Conservation (phyloP, 768 basidiomycete species). For the Leccinum imitatum region DNA sequence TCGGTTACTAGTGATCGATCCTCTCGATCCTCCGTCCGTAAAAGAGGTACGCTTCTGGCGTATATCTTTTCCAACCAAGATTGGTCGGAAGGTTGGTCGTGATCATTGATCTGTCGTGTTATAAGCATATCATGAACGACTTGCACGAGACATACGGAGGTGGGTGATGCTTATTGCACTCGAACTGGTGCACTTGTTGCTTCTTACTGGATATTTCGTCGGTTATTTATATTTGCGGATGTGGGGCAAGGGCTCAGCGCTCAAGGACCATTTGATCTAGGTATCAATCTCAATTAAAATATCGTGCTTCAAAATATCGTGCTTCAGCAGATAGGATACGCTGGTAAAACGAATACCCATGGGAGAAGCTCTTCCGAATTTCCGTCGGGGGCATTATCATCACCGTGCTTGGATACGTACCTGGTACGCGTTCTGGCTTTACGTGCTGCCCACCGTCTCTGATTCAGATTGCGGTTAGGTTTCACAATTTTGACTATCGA, state of each 20-base stretch:
- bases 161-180: conserved; percentile 29
- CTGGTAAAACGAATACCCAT: conserved; percentile 52
- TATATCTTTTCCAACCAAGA: too few species aligned
- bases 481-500: conserved; percentile 69
- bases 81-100: conserved; percentile 61
- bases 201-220: conserved; percentile 75
- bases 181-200: too few species aligned
- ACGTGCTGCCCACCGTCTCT: background rate
- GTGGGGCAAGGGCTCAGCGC: background rate
- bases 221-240: background rate
- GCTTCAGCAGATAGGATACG: conserved; percentile 70
- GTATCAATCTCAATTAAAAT: conserved; percentile 73
- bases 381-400: conserved; percentile 70
- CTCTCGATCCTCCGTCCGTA: too few species aligned
- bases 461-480: conserved; percentile 35
- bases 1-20: too few species aligned
- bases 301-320: conserved; percentile 80
- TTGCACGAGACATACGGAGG: conserved; percentile 58
- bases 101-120: conserved; percentile 62
- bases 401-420: conserved; percentile 73
- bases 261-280: conserved; percentile 29
- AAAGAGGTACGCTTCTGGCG: too few species aligned
- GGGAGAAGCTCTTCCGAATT: conserved; percentile 66
- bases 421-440: conserved; percentile 40
- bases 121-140: conserved; percentile 61